Evolutionary conservation across 2,329 filamentous ascomycete species (phyloP).

Genomic region (Pseudovirgaria hyperparasitica): DNA sequence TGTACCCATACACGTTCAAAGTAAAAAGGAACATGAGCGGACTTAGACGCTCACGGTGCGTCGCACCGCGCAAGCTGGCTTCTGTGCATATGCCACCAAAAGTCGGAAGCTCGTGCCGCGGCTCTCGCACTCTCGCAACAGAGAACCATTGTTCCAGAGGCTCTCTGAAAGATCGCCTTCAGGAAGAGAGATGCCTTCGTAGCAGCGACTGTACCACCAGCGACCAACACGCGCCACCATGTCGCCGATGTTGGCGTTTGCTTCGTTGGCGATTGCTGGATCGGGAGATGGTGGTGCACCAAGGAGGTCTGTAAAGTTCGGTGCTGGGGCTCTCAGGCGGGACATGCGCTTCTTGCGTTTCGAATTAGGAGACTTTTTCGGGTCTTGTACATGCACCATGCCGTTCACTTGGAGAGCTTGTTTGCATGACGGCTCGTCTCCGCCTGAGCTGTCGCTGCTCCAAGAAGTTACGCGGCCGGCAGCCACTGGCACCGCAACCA

Average conservation of each 20-base stretch:
- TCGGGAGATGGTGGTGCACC: conserved; percentile 14
- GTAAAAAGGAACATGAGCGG: too few species aligned
- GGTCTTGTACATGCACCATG: too few species aligned
- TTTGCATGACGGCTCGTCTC: conserved; percentile 5
- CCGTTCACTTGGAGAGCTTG: conserved; percentile 17
- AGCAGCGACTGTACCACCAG: conserved; percentile 95
- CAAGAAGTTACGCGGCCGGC: conserved; percentile 28
- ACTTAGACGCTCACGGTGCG: conserved; percentile 38
- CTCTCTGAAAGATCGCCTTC: conserved; percentile 29
- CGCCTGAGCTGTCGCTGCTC: conserved; percentile 10
- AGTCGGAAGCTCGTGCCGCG: conserved; percentile 79
- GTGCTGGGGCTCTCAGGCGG: conserved; percentile 7
- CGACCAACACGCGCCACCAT: conserved; percentile 85
- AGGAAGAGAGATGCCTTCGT: conserved; percentile 52
- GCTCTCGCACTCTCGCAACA: conserved; percentile 76
- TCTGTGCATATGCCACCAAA: conserved; percentile 81
- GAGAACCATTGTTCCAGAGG: conserved; percentile 65
- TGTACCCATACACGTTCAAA: too few species aligned
- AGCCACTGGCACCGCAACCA: conserved; percentile 64
- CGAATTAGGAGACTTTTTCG: too few species aligned
- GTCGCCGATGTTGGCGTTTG: conserved; percentile 74
- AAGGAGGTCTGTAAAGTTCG: conserved; percentile 24
- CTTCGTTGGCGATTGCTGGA: conserved; percentile 12
- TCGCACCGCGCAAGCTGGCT: conserved; percentile 42
- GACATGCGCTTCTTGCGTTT: conserved; percentile 10